Evolutionary conservation across 164 flowering plant species (phyloP).

Genomic region (Cinnamomum micranthum): DNA sequence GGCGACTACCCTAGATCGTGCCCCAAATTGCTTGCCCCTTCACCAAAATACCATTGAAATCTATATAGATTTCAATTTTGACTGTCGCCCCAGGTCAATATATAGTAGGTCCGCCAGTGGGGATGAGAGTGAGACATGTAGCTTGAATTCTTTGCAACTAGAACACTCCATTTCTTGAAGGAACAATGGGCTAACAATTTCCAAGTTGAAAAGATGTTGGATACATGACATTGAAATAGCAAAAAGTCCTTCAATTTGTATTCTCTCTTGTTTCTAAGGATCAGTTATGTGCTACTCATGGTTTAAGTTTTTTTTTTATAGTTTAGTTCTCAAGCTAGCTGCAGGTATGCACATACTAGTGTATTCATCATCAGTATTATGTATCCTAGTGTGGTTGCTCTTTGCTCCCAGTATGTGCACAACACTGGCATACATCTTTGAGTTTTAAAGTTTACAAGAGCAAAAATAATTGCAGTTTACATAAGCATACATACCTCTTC

Average conservation of each 20-base stretch:
- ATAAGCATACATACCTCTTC: conserved; percentile 67
- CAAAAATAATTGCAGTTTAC: not conserved
- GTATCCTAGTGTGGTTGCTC: not conserved
- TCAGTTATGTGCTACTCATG: not conserved
- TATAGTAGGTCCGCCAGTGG: too few relatives aligned
- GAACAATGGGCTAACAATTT: not conserved
- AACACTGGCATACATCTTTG: not conserved
- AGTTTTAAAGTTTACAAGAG: not conserved
- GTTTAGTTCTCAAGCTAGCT: not conserved
- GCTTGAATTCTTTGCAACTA: not conserved
- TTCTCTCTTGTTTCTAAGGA: not conserved
- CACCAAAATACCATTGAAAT: too few relatives aligned
- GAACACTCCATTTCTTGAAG: not conserved
- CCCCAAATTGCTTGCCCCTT: too few relatives aligned
- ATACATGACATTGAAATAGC: not conserved
- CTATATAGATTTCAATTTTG: too few relatives aligned
- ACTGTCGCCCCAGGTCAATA: too few relatives aligned
- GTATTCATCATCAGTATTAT: not conserved
- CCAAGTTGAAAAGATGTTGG: not conserved
- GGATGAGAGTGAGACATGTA: too few relatives aligned
- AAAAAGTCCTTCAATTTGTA: too few relatives aligned
- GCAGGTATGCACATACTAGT: not conserved
- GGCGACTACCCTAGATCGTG: too few relatives aligned
- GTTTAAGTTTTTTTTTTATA: too few relatives aligned
- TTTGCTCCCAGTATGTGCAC: not conserved